Percentiles rank a stretch among this genome's conserved stretches.
These are phyloP conservation scores for Lichtheimia ramosa DNA, from an alignment of 371 early-diverging fungal species.

Conservation along the genomic window DNA sequence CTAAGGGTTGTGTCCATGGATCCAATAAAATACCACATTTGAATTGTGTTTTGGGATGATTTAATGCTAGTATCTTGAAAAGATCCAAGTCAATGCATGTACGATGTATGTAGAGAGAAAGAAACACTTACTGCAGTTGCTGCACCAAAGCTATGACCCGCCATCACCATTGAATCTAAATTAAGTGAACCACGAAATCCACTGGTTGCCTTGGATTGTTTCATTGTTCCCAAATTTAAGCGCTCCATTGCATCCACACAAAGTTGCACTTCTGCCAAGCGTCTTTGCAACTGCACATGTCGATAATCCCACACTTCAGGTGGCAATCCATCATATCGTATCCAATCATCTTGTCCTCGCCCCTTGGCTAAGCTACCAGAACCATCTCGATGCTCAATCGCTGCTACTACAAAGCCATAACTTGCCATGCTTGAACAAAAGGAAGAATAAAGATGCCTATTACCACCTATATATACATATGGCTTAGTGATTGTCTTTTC, in stretches of 20 bases:
- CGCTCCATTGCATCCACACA: conserved; percentile 15
- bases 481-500: no score
- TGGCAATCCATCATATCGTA: conserved; percentile 16
- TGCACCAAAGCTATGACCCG: conserved; percentile 66
- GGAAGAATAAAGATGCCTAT: conserved; percentile 41
- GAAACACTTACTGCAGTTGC: conserved; percentile 37
- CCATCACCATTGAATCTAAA: conserved; percentile 37
- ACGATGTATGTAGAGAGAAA: background rate
- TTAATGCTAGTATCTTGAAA: conserved; percentile 17
- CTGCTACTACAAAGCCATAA: conserved; percentile 50
- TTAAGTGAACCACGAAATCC: conserved; percentile 38
- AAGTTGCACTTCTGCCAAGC: conserved; percentile 38
- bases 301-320: conserved; percentile 29
- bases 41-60: conserved; percentile 21
- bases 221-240: conserved; percentile 12
- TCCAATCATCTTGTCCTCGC: conserved; percentile 10
- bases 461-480: conserved; percentile 37
- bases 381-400: conserved; percentile 59
- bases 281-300: conserved; percentile 32
- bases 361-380: conserved; percentile 31
- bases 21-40: conserved; percentile 43
- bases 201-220: background rate
- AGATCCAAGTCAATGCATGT: background rate
- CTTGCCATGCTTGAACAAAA: conserved; percentile 53
- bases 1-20: conserved; percentile 42